Percentiles rank a stretch among this genome's conserved stretches.
These are phyloP conservation scores for Phlebiopsis gigantea DNA, from an alignment of 768 basidiomycete genomes.

Conservation along the genomic window DNA sequence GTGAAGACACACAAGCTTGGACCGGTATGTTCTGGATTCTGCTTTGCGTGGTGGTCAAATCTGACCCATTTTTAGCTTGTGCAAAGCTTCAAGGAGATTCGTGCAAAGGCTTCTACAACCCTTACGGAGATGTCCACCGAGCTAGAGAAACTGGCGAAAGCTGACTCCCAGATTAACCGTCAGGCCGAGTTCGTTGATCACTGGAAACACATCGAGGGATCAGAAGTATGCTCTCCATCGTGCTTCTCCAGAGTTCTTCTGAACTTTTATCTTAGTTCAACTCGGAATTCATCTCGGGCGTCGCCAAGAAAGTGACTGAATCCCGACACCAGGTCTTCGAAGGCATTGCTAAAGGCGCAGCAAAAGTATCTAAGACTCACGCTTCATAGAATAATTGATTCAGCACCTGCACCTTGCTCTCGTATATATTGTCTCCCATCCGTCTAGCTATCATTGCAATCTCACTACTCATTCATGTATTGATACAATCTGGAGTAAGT, in stretches of 20 bases:
- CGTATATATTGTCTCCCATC: not conserved
- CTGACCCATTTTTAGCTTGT: conserved; percentile 44
- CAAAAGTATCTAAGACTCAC: conserved; percentile 40
- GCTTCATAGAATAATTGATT: conserved; percentile 14
- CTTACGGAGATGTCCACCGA: conserved; percentile 54
- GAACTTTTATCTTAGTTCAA: not conserved
- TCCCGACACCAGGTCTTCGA: conserved; percentile 67
- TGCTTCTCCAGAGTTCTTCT: not conserved
- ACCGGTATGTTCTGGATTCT: conserved; percentile 38
- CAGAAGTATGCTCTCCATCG: conserved; percentile 27
- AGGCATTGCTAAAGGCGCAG: conserved; percentile 66
- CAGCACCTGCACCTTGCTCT: not conserved
- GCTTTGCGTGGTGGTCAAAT: not conserved
- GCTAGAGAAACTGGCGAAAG: conserved; percentile 46
- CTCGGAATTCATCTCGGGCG: conserved; percentile 12
- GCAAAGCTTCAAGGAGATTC: conserved; percentile 58
- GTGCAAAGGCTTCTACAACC: conserved; percentile 42
- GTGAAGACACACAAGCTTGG: conserved; percentile 73
- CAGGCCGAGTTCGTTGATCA: conserved; percentile 48
- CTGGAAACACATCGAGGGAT: conserved; percentile 37
- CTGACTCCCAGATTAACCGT: conserved; percentile 45
- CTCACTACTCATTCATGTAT: not conserved
- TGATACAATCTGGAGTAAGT: too few relatives aligned
- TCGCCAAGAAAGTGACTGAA: conserved; percentile 64
- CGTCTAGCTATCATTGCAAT: not conserved